Conservation (phyloP, 257 asterid genomes). For the Nicotiana sylvestris region DNA sequence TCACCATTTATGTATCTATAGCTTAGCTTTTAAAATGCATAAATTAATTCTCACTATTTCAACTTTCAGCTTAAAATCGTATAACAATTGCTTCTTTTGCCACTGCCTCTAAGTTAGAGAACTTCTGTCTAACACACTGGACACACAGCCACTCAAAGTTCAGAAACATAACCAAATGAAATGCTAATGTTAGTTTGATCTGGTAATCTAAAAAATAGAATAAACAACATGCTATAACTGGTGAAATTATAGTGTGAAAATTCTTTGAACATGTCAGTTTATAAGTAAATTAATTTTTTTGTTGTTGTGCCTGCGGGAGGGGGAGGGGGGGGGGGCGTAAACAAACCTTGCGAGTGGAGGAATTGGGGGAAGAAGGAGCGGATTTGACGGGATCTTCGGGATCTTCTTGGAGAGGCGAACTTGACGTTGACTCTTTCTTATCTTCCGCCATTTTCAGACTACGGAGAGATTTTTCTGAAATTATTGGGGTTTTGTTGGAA, state of each 20-base stretch:
- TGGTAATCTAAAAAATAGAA: not conserved
- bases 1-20: not conserved
- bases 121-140: not conserved
- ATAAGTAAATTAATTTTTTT: not conserved
- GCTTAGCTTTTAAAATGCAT: not conserved
- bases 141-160: not conserved
- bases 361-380: slow-evolving; percentile 70
- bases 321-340: too few species aligned
- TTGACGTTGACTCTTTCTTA: slow-evolving; percentile 66
- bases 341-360: slow-evolving; percentile 80
- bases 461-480: not conserved
- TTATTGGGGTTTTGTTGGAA: not conserved
- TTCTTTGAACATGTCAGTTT: not conserved
- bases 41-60: not conserved
- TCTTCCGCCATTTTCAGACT: slow-evolving; percentile 63
- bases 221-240: not conserved
- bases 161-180: not conserved
- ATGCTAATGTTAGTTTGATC: not conserved
- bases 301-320: not conserved
- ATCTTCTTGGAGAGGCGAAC: slow-evolving; percentile 56
- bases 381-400: slow-evolving; percentile 61
- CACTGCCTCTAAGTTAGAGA: not conserved
- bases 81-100: not conserved
- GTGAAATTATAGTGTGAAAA: not conserved
- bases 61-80: not conserved